Base-by-base conservation (phyloP, 768 basidiomycete species). In the Boletus sp. region DNA sequence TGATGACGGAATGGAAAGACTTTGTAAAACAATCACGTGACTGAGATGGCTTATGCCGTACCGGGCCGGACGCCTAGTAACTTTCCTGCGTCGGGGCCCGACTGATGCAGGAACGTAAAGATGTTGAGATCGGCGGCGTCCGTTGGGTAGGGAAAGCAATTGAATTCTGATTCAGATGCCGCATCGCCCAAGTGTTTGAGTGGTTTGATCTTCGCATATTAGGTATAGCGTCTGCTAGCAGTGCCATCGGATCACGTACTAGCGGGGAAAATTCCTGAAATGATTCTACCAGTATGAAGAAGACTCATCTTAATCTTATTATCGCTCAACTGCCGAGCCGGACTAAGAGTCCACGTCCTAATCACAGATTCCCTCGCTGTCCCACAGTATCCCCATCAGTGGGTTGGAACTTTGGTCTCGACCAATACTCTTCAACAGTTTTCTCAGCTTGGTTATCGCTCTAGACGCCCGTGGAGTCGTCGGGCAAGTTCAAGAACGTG, bases 381-480 rank as follows among this genome's bases (percentile, higher is more conserved):
- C n/a, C 17, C 36, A 47, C 50, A 33, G 37, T 11, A 30, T 44
- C 32, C 50, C 30, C 46, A 24, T 60, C 37, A 4, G 48, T 18
- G 5, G 36, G 28, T 28, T 45, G 50, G 18, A 29, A 12, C 11
- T 32, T 20, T 18, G 29, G 29, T 17, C 9, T 41, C 17, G 24
- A 12, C 40, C 18, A 14, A 36, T 3, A 57, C 35, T 15, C n/a
- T 39, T 44, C 4, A 11, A 5, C 37, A 14, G 8, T 7, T 46
- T 56, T 60, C 53, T 42, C 53, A 61, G 59, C 59, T 12, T 18
- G n/a, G 20, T 30, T n/a, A 37, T 45, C 11, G 39, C 35, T 39
- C 41, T 50, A 39, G 40, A 45, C 42, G 55, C 49, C 20, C 44
- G 55, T 32, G 17, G 44, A 33, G 32, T 36, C 10, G 37, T 29